Evolutionary conservation across 495 filamentous ascomycete genomes (phyloP), one percentile per base, ranked within the genome.

Genomic region (Sphaerosporella brunnea): DNA sequence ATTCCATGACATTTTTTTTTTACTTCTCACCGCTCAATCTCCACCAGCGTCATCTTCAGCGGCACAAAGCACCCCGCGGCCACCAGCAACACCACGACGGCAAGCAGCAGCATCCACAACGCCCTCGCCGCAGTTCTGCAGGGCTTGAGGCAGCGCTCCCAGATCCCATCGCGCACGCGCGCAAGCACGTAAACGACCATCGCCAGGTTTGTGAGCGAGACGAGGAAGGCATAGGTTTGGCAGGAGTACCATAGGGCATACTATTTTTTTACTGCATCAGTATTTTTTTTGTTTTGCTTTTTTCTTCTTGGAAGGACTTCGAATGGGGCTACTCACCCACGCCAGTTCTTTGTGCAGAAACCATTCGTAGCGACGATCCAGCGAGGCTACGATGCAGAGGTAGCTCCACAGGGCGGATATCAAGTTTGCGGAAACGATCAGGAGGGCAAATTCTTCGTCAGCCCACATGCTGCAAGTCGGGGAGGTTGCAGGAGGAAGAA

Each of bases 381-480:
- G 36, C 25, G 55, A 58, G 13, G 54, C 45, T 2, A 49, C 48
- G 36, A 58, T 58, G n/a, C 49, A 58, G 32, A 58, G 58, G 50
- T 58, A 58, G 4, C 50, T 58, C 55, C 55, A 58, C 32, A 58
- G 47, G 26, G 54, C 55, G 30, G 54, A 58, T 46, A 52, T 42
- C 20, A 58, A 49, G 23, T 58, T 58, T 34, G 56, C 36, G 13
- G 58, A 48, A 5, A 51, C 54, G 35, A 57, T 42, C 4, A 58
- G 53, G 24, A 58, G 46, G 16, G 50, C 23, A 34, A 58, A 28
- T 48, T 58, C 54, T 25, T 58, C 50, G 45, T 58, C 55, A 34
- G 54, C 50, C 47, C 49, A 48, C 53, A 56, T 56, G n/a, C n/a
- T n/a, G n/a, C n/a, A n/a, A n/a, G n/a, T n/a, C n/a, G n/a, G n/a